Percentiles rank a stretch among this genome's conserved stretches.
phyloP scores from a whole-genome alignment of 495 filamentous ascomycete genomes.

The Hypoxylon fragiforme region DNA sequence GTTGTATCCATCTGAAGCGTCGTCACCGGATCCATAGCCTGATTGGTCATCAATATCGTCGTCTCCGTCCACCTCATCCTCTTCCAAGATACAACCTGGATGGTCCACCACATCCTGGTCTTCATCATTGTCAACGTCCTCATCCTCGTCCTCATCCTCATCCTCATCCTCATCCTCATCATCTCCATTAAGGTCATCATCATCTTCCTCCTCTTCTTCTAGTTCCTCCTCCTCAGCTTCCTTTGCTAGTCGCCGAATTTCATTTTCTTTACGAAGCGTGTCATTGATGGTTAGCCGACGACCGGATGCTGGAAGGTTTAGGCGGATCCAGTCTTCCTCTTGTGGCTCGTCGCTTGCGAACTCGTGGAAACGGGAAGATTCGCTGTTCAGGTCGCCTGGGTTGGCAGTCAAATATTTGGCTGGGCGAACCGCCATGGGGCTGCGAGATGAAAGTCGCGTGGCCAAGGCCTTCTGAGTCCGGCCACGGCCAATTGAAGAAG shows the following conservation, averaged over 20 bases:
- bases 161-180: conserved; percentile 48
- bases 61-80: conserved; percentile 48
- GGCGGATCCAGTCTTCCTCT: conserved; percentile 84
- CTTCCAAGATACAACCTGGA: neutral
- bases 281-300: conserved; percentile 83
- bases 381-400: conserved; percentile 60
- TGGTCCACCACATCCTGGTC: conserved; percentile 47
- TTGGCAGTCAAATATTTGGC: conserved; percentile 54
- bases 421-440: conserved; percentile 38
- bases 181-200: conserved; percentile 27
- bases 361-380: conserved; percentile 84
- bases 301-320: conserved; percentile 59
- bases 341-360: conserved; percentile 81
- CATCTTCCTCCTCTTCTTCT: conserved; percentile 59
- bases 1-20: conserved; percentile 76
- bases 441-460: conserved; percentile 40
- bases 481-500: conserved; percentile 46
- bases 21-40: conserved; percentile 67
- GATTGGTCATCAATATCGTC: conserved; percentile 52
- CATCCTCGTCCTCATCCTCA: conserved; percentile 52
- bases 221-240: conserved; percentile 88
- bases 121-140: conserved; percentile 43
- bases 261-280: conserved; percentile 86
- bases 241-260: conserved; percentile 81
- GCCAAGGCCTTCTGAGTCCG: conserved; percentile 56